These are phyloP conservation scores for Thielaviopsis populi DNA, from an alignment of 2,329 filamentous ascomycete species.

Conservation along the genomic window DNA sequence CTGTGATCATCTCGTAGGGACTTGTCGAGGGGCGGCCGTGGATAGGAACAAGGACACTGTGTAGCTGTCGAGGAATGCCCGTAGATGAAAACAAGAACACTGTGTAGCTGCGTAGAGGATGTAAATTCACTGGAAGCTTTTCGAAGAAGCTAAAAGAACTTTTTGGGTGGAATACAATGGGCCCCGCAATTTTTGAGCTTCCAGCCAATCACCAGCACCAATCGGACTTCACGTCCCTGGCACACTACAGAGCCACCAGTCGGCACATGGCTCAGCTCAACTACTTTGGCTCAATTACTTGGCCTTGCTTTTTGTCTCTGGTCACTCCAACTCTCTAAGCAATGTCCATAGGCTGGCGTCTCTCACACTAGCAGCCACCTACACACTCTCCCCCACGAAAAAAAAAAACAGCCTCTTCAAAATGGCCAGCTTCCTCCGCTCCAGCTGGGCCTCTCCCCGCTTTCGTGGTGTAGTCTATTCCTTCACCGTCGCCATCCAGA, in stretches of 20 bases:
- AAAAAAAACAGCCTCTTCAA: background rate
- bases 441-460: slow-evolving; percentile 11
- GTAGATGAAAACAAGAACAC: too few species aligned
- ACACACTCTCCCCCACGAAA: background rate
- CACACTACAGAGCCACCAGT: too few species aligned
- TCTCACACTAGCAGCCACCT: too few species aligned
- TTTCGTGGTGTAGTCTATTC: slow-evolving; percentile 26
- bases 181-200: background rate
- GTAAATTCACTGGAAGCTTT: background rate
- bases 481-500: slow-evolving; percentile 31
- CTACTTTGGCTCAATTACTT: too few species aligned
- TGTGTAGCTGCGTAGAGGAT: background rate
- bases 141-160: background rate
- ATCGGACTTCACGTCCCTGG: too few species aligned
- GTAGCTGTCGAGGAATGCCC: too few species aligned
- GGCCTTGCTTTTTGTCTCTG: too few species aligned
- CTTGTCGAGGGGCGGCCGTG: background rate
- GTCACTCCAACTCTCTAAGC: too few species aligned
- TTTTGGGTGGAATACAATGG: background rate
- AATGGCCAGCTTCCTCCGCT: slow-evolving; percentile 16
- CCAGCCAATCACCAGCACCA: background rate
- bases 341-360: too few species aligned
- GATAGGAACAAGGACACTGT: too few species aligned
- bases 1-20: slow-evolving; percentile 5
- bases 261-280: too few species aligned